Base-by-base conservation (phyloP, 2,329 filamentous ascomycete species). In the Alternaria triticimaculans region DNA sequence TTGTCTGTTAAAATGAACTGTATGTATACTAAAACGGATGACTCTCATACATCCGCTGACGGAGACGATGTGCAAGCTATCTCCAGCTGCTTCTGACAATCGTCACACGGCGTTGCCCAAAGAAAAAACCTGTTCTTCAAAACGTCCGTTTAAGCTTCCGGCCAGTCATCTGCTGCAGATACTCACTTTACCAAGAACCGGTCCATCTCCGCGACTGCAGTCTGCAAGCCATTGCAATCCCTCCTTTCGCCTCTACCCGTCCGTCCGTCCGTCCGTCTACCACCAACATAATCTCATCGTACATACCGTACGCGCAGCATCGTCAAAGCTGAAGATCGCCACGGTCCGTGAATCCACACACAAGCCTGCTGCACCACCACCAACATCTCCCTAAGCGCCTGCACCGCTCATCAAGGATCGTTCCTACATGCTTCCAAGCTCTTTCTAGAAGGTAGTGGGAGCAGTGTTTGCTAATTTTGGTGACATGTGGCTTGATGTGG, bases 231-330 rank as follows among this genome's bases (percentile, higher is more conserved):
- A 43, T 60, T 8, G 54, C 15, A 46, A 63, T 49, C n/a, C 14
- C 45, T 18, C 56, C 20, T 41, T 54, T 63, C 60, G 60, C 60
- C 50, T 63, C 20, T 60, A 60, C 50, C 60, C 60, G 55, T 44
- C 28, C 33, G 55, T 49, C 28, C 33, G 55, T 49, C 28, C 37
- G 30, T 9, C 25, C 25, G 26, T 46, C 28, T 55, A 48, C 54
- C 46, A 53, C 59, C 54, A 58, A 58, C 37, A 58, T 4, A 44
- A 25, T 28, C 14, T 25, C 12, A 44, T 44, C 54, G 26, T 43
- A 44, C 33, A 33, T 49, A 44, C 12, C 28, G 33, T 18, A 25
- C 49, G 49, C 30, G 37, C 20, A 53, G 49, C 49, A 12, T 41
- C 49, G 37, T 37, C 49, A 25, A 53, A 37, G 28, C 20, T 37